These are phyloP conservation scores for Chlorociboria aeruginascens DNA, from an alignment of 495 filamentous ascomycete species.

Conservation along the genomic window DNA sequence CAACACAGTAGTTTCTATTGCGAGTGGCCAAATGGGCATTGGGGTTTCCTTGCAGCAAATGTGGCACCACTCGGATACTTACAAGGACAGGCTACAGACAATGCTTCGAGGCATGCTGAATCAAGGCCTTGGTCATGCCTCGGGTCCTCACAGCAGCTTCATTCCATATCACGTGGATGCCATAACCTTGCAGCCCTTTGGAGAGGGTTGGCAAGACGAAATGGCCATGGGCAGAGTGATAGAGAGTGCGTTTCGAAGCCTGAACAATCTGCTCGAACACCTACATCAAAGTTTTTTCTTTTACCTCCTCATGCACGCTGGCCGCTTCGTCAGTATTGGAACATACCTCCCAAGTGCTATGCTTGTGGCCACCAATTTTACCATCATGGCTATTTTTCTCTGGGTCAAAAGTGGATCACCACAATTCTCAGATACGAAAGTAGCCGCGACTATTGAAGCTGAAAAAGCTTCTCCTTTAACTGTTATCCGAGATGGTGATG, in stretches of 20 bases:
- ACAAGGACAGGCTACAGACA: constrained; percentile 70
- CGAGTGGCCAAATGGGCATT: constrained; percentile 87
- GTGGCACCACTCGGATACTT: constrained; percentile 71
- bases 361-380: constrained; percentile 88
- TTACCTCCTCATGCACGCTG: constrained; percentile 81
- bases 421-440: constrained; percentile 13
- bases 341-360: constrained; percentile 96
- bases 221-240: constrained; percentile 86
- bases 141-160: constrained; percentile 85
- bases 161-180: constrained; percentile 98
- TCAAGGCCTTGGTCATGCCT: constrained; percentile 81
- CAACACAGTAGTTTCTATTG: constrained; percentile 84
- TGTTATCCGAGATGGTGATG: constrained; percentile 7
- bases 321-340: constrained; percentile 93
- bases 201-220: constrained; percentile 91
- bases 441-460: constrained; percentile 11
- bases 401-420: constrained; percentile 74
- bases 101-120: constrained; percentile 90
- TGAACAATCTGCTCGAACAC: constrained; percentile 95
- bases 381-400: constrained; percentile 82
- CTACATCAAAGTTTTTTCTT: constrained; percentile 99
- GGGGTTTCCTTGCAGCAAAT: constrained; percentile 72
- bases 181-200: constrained; percentile 80
- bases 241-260: constrained; percentile 76
- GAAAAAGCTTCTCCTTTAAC: constrained; percentile 15